Evolutionary conservation across 768 basidiomycete genomes (phyloP).

Genomic region (Tylopilus subfusipes): DNA sequence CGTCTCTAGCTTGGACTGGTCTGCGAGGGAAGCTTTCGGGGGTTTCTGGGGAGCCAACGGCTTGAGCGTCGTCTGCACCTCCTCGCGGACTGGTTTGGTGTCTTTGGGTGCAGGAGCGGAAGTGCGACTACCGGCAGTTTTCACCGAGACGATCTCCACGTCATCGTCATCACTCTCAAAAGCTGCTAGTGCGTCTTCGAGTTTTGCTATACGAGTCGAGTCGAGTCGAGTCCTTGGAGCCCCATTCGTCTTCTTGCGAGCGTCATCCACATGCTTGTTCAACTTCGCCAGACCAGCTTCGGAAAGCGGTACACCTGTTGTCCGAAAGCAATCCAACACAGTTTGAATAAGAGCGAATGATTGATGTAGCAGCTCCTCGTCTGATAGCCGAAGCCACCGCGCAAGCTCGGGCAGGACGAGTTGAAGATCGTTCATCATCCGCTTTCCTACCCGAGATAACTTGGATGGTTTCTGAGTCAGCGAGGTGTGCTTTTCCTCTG

Average conservation of each 20-base stretch:
- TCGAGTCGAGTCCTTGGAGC: slow-evolving; percentile 50
- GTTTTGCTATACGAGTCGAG: slow-evolving; percentile 52
- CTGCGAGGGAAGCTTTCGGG: slow-evolving; percentile 16
- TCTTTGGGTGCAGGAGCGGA: slow-evolving; percentile 10
- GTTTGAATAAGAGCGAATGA: slow-evolving; percentile 80
- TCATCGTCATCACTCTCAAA: slow-evolving; percentile 67
- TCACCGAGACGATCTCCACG: slow-evolving; percentile 49
- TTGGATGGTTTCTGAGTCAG: slow-evolving; percentile 37
- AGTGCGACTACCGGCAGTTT: slow-evolving; percentile 16
- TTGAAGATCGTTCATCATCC: slow-evolving; percentile 77
- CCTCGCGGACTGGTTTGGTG: slow-evolving; percentile 17
- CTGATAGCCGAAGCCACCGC: slow-evolving; percentile 89
- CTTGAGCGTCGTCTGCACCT: slow-evolving; percentile 20
- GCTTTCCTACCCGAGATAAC: slow-evolving; percentile 58
- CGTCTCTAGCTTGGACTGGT: slow-evolving; percentile 35
- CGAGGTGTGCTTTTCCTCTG: slow-evolving; percentile 18
- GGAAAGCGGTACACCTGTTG: slow-evolving; percentile 53
- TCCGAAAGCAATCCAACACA: slow-evolving; percentile 73
- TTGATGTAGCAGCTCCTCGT: slow-evolving; percentile 87
- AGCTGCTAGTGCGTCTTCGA: slow-evolving; percentile 62
- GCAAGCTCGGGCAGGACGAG: slow-evolving; percentile 74
- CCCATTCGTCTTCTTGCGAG: slow-evolving; percentile 47
- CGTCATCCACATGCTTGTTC: slow-evolving; percentile 57
- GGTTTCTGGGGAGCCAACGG: slow-evolving; percentile 12
- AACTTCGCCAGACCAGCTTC: slow-evolving; percentile 61